Evolutionary conservation across 345 rosid genomes (phyloP), one percentile per base, ranked within the genome.

Genomic region (Rhizophora apiculata): DNA sequence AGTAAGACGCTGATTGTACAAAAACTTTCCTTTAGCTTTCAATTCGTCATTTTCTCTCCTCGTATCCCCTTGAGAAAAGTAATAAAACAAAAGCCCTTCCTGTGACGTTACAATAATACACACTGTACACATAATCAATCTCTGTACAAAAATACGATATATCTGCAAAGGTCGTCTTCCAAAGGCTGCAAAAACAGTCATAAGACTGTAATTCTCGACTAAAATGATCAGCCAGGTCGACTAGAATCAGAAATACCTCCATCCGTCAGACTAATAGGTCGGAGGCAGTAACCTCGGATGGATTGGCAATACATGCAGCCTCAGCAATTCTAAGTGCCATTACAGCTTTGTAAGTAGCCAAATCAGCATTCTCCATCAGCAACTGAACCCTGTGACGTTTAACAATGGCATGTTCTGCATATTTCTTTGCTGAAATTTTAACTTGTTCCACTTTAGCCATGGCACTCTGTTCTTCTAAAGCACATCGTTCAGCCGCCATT

Each of bases 281-380:
- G 13, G 82, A 36, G 8, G 55, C 76, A 2, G 79, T 79, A 1
- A 20, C 79, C 7, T 81, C 80, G 6, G 70, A 64, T 11, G 88
- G 74, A 64, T 72, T 85, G 1, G 63, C 68, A 65, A 52, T 53
- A 56, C 67, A 68, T 36, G 89, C 85, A 74, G 87, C 82, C 82
- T 88, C 92, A 8, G 94, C 92, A 46, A 90, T 90, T 74, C 82
- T 79, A 6, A 86, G 81, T 15, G 94, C 86, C 83, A 84, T 75
- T 62, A 74, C 69, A 27, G 98, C 96, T 80, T 82, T 95, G 81
- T 88, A 92, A 15, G 87, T 78, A 22, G 91, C 92, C 79, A 95
- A 71, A 76, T 89, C 91, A 4, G 99, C 99, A n/a, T 79, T 85
- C 76, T 80, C 86, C 86, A 87, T 85, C 15, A 90, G 91, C 49